These are phyloP conservation scores for Tolypocladium sp. DNA, from an alignment of 2,329 filamentous ascomycete genomes.

Conservation along the genomic window DNA sequence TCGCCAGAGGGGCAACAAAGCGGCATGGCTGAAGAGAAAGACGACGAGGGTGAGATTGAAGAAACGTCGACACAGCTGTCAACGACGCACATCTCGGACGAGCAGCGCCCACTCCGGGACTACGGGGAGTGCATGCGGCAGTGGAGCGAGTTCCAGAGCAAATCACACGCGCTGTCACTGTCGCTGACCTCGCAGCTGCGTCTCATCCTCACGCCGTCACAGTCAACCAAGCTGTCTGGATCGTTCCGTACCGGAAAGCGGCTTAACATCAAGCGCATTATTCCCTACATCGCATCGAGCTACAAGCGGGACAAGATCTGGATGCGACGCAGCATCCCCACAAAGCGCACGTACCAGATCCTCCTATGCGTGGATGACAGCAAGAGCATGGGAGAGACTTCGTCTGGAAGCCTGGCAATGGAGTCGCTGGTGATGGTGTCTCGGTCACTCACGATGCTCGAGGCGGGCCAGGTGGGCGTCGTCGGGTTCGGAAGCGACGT, in stretches of 20 bases:
- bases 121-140: slow-evolving; percentile 55
- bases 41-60: slow-evolving; percentile 38
- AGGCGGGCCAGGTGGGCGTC: slow-evolving; percentile 87
- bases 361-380: slow-evolving; percentile 95
- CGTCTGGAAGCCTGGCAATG: slow-evolving; percentile 72
- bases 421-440: slow-evolving; percentile 91
- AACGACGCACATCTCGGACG: slow-evolving; percentile 58
- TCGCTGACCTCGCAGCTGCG: slow-evolving; percentile 90
- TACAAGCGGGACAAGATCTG: slow-evolving; percentile 99
- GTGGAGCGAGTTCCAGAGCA: slow-evolving; percentile 77
- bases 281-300: slow-evolving; percentile 94
- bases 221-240: slow-evolving; percentile 91
- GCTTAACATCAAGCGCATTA: slow-evolving; percentile 98
- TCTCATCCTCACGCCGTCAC: slow-evolving; percentile 86
- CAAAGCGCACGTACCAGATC: slow-evolving; percentile 93
- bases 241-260: slow-evolving; percentile 96
- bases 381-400: slow-evolving; percentile 80
- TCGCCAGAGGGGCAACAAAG: slow-evolving; percentile 26
- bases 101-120: slow-evolving; percentile 33
- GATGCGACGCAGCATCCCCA: slow-evolving; percentile 89
- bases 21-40: slow-evolving; percentile 37
- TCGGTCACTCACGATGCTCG: slow-evolving; percentile 80
- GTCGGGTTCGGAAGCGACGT: slow-evolving; percentile 81
- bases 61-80: slow-evolving; percentile 56
- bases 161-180: slow-evolving; percentile 78